phyloP scores from a whole-genome alignment of 108 stramenopile genomes.

The Skeletonema tropicum region DNA sequence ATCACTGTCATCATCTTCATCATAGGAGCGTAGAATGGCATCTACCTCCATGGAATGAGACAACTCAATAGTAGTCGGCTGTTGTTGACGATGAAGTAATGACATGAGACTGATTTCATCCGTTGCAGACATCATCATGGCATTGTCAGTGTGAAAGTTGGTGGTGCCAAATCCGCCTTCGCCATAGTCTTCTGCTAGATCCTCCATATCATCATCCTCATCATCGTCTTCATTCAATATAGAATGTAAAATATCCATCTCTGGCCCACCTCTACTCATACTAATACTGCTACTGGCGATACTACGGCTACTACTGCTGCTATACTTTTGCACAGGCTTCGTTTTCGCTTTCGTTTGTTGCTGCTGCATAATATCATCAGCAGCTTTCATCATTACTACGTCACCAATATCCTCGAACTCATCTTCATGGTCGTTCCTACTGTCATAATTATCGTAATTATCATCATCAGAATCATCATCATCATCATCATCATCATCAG shows the following conservation, averaged over 20 bases:
- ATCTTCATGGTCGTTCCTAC: no score
- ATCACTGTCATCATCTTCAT: slow-evolving; percentile 36
- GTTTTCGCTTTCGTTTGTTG: slow-evolving; percentile 65
- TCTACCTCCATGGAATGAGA: slow-evolving; percentile 53
- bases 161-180: no score
- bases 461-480: no score
- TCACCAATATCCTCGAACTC: no score
- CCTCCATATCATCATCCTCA: slow-evolving; percentile 29
- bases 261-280: neutral
- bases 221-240: slow-evolving; percentile 24
- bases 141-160: neutral
- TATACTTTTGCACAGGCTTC: slow-evolving; percentile 62
- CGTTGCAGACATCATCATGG: neutral
- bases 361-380: neutral
- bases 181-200: neutral
- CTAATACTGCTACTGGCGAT: neutral
- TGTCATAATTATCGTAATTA: no score
- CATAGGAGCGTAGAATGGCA: slow-evolving; percentile 49
- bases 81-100: neutral
- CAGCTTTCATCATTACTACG: no score
- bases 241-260: neutral
- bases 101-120: neutral
- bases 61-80: neutral
- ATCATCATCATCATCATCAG: no score
- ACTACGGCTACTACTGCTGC: neutral